Percentiles rank a stretch among this genome's conserved stretches.
Conservation (phyloP, 208 protist genomes). For the Trypanosoma vivax region DNA sequence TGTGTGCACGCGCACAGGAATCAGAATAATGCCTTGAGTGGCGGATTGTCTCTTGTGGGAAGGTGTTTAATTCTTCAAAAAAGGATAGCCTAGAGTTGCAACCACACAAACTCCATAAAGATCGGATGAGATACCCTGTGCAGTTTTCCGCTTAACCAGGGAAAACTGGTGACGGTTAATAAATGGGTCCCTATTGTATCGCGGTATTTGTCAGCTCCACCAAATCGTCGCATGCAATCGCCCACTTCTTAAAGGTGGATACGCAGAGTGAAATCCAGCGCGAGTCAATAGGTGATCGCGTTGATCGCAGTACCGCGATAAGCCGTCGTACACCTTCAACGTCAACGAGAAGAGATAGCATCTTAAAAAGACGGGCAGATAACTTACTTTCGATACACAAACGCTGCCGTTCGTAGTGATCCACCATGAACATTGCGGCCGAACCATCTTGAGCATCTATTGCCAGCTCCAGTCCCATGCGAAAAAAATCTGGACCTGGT, state of each 20-base stretch:
- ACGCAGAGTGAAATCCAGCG: conserved; percentile 37
- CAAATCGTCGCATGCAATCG: conserved; percentile 30
- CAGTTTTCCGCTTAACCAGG: too few relatives aligned
- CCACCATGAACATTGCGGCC: conserved; percentile 33
- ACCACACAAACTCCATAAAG: too few relatives aligned
- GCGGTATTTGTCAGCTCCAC: background rate
- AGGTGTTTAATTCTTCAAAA: too few relatives aligned
- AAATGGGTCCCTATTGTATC: too few relatives aligned
- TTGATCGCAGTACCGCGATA: conserved; percentile 31
- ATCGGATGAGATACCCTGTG: too few relatives aligned
- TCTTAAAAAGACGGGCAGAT: conserved; percentile 35
- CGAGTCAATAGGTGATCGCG: conserved; percentile 44
- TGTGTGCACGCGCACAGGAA: too few relatives aligned
- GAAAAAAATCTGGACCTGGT: conserved; percentile 23
- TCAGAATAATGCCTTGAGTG: too few relatives aligned
- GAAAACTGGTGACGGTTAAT: too few relatives aligned
- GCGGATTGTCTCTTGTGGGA: too few relatives aligned
- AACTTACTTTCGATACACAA: conserved; percentile 45
- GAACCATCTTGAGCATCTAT: conserved; percentile 44
- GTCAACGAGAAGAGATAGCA: conserved; percentile 32
- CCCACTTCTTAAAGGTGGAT: conserved; percentile 27
- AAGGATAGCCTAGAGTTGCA: too few relatives aligned
- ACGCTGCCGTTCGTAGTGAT: conserved; percentile 26
- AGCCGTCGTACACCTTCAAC: conserved; percentile 31
- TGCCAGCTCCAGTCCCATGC: conserved; percentile 43